Conservation (phyloP, 2,329 filamentous ascomycete species). For the Uncinocarpus reesii region DNA sequence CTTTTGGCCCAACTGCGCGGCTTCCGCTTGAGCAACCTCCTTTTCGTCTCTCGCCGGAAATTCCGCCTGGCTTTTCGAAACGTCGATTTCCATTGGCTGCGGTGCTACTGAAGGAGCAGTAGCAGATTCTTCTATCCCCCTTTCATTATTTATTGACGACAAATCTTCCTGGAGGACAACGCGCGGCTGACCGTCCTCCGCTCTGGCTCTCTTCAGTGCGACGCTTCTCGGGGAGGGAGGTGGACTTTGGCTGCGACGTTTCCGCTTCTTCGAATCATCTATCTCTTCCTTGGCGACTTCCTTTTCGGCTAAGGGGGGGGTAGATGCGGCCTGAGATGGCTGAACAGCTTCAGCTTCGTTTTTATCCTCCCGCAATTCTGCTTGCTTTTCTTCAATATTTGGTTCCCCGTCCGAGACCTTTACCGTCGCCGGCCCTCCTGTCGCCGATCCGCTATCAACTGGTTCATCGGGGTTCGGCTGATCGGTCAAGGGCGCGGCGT, state of each 20-base stretch:
- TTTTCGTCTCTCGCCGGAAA: not conserved
- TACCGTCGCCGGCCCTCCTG: slow-evolving; percentile 17
- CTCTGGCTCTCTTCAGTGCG: slow-evolving; percentile 47
- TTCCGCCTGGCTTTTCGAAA: not conserved
- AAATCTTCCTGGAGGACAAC: slow-evolving; percentile 27
- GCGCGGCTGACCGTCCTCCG: slow-evolving; percentile 26
- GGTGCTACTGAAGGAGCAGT: not conserved
- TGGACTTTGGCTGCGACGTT: slow-evolving; percentile 56
- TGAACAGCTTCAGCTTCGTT: slow-evolving; percentile 23
- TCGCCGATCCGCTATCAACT: slow-evolving; percentile 15
- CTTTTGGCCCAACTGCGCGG: not conserved
- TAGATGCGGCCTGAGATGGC: slow-evolving; percentile 10
- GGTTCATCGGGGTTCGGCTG: slow-evolving; percentile 10
- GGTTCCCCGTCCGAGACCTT: slow-evolving; percentile 18
- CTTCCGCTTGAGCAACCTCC: not conserved
- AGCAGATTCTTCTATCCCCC: not conserved
- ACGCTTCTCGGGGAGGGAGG: slow-evolving; percentile 45
- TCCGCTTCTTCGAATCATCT: slow-evolving; percentile 54
- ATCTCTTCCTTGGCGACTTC: slow-evolving; percentile 27
- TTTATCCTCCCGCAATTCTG: slow-evolving; percentile 14
- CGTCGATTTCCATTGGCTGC: slow-evolving; percentile 6
- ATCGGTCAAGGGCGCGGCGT: slow-evolving; percentile 2
- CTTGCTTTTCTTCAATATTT: slow-evolving; percentile 6
- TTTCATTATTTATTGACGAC: not conserved
- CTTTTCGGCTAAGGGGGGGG: slow-evolving; percentile 22